These are phyloP conservation scores for Candida mesenterica DNA, from an alignment of 1,139 yeast species.

Conservation along the genomic window DNA sequence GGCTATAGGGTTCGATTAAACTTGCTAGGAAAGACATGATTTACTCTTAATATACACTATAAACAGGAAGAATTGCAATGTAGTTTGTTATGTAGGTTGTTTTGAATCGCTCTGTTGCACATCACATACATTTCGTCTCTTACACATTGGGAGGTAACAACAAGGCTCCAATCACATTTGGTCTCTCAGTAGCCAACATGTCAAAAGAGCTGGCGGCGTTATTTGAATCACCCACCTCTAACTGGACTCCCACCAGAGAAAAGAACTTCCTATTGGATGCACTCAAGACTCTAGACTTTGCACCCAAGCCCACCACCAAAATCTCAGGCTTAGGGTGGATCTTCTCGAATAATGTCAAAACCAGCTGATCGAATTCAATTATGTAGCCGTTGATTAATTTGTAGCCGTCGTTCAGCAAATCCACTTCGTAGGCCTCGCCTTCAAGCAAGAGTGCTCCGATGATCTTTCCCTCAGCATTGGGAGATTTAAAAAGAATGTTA, in stretches of 20 bases:
- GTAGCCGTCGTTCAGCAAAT: conserved; percentile 40
- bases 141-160: conserved; percentile 68
- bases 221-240: conserved; percentile 63
- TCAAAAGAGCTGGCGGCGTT: conserved; percentile 75
- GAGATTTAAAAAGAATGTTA: conserved; percentile 41
- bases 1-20: too few species aligned
- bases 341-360: conserved; percentile 51
- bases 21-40: too few species aligned
- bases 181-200: conserved; percentile 76
- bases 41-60: conserved; percentile 1
- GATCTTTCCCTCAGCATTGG: conserved; percentile 42
- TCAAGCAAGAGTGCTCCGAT: conserved; percentile 60
- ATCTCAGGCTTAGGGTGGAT: conserved; percentile 80
- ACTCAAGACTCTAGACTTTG: conserved; percentile 59
- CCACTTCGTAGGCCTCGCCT: conserved; percentile 62
- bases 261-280: conserved; percentile 51
- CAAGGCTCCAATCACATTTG: conserved; percentile 66
- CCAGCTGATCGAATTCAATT: conserved; percentile 36
- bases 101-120: too few species aligned
- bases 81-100: too few species aligned
- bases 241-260: conserved; percentile 59
- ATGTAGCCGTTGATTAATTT: conserved; percentile 43
- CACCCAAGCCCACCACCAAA: conserved; percentile 68
- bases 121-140: conserved; percentile 4
- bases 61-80: not conserved